phyloP scores from a whole-genome alignment of 2,329 filamentous ascomycete genomes.

The Colletotrichum phormii region DNA sequence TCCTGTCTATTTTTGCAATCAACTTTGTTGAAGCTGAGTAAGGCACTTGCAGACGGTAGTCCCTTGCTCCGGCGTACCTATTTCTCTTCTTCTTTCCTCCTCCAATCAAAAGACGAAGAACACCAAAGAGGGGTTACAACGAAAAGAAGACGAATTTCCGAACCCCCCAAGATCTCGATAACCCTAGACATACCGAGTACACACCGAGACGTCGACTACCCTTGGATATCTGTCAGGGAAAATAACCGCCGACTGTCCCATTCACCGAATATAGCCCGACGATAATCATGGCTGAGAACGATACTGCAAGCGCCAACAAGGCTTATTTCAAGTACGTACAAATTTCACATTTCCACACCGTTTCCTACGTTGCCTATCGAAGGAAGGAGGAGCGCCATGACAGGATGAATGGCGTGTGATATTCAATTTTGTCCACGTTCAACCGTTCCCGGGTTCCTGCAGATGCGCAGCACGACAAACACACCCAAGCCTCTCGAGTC shows the following conservation, averaged over 20 bases:
- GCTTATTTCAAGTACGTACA: constrained; percentile 37
- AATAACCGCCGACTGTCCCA: background rate
- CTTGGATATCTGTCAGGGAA: too few relatives aligned
- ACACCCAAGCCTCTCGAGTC: background rate
- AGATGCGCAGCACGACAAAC: background rate
- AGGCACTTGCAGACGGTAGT: background rate
- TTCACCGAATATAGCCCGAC: background rate
- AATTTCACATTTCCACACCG: background rate
- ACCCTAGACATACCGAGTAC: background rate
- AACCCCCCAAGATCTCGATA: background rate
- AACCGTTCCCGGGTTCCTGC: constrained; percentile 31
- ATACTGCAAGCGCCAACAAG: constrained; percentile 36
- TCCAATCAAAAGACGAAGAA: constrained; percentile 31
- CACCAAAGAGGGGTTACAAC: constrained; percentile 35
- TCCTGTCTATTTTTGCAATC: background rate
- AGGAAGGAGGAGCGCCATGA: background rate
- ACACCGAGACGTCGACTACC: background rate
- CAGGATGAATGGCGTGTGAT: background rate
- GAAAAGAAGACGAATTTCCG: constrained; percentile 10
- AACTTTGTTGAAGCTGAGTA: background rate
- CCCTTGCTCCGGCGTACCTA: background rate
- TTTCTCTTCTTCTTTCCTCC: background rate
- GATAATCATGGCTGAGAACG: constrained; percentile 2
- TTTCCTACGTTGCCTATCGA: too few relatives aligned
- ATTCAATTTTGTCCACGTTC: background rate